A percentile compares a stretch with the other conserved stretches of the same genome.
Conservation (phyloP, 1,284 basidiomycete species). For the Sutorius eximius region DNA sequence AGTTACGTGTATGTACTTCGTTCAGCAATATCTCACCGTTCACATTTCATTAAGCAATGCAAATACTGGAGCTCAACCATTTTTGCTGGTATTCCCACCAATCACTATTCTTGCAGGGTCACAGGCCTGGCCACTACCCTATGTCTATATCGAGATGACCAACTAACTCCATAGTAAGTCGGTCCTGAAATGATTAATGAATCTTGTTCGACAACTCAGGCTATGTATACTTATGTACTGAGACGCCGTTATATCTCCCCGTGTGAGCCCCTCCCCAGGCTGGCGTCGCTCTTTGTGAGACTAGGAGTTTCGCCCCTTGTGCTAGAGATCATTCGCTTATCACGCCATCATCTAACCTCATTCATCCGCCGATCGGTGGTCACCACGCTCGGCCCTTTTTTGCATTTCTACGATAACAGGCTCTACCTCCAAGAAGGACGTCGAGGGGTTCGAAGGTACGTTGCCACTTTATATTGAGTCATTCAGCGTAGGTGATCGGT, state of each 20-base stretch:
- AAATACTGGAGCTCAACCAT: not conserved
- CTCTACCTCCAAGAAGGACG: conserved; percentile 18
- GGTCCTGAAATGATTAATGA: conserved; percentile 4
- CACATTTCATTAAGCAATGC: not conserved
- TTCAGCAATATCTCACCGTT: conserved; percentile 12
- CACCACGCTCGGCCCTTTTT: conserved; percentile 12
- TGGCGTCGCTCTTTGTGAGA: not conserved
- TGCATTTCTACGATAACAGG: conserved; percentile 16
- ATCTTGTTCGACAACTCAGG: not conserved
- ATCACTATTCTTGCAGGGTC: not conserved
- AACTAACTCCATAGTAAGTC: not conserved
- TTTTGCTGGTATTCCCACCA: conserved; percentile 3
- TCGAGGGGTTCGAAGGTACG: conserved; percentile 7
- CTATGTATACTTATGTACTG: not conserved
- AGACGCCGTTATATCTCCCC: not conserved
- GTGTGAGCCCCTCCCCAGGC: not conserved
- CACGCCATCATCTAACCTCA: not conserved
- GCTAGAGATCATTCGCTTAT: not conserved
- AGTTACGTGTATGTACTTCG: conserved; percentile 14
- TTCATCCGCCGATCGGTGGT: conserved; percentile 8
- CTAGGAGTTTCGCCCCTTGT: not conserved
- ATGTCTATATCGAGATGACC: not conserved
- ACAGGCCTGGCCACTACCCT: not conserved
- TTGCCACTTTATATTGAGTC: not conserved
- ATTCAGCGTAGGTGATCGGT: not conserved